phyloP scores from a whole-genome alignment of 176 grass and related monocot species.

The Juncus inflexus region DNA sequence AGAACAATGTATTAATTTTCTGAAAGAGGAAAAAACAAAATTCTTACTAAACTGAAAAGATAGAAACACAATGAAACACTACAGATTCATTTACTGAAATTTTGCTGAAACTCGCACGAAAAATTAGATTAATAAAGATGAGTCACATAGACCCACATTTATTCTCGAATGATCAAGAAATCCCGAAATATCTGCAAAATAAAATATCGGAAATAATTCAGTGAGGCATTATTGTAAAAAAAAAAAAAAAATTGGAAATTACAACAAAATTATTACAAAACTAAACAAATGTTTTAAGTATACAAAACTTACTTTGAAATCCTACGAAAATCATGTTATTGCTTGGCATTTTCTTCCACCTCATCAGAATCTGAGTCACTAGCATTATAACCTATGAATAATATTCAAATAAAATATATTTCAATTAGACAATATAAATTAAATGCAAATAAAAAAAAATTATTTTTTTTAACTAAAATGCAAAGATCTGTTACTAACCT shows the following conservation, averaged over 20 bases:
- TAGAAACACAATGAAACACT: too few relatives aligned
- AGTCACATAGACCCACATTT: too few relatives aligned
- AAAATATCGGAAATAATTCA: conserved; percentile 8
- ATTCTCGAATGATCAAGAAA: too few relatives aligned
- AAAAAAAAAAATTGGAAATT: neutral
- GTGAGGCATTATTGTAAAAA: neutral
- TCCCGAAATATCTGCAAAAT: neutral
- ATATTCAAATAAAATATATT: conserved; percentile 10
- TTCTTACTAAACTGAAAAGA: too few relatives aligned
- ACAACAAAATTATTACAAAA: neutral
- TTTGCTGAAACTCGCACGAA: too few relatives aligned
- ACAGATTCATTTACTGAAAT: too few relatives aligned
- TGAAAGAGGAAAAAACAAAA: too few relatives aligned
- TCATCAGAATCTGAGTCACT: conserved; percentile 90
- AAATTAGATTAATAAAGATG: too few relatives aligned
- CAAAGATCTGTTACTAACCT: conserved; percentile 39
- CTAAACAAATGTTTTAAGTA: conserved; percentile 8
- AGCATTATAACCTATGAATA: conserved; percentile 76
- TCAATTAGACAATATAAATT: too few relatives aligned
- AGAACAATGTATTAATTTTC: too few relatives aligned
- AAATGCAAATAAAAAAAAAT: too few relatives aligned
- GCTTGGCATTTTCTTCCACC: conserved; percentile 47
- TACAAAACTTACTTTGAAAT: conserved; percentile 11
- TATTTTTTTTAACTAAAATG: neutral
- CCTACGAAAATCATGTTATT: conserved; percentile 15